Evolutionary conservation across 768 basidiomycete species (phyloP), one percentile per base, ranked within the genome.

Genomic region (Phanerochaete carnosa): DNA sequence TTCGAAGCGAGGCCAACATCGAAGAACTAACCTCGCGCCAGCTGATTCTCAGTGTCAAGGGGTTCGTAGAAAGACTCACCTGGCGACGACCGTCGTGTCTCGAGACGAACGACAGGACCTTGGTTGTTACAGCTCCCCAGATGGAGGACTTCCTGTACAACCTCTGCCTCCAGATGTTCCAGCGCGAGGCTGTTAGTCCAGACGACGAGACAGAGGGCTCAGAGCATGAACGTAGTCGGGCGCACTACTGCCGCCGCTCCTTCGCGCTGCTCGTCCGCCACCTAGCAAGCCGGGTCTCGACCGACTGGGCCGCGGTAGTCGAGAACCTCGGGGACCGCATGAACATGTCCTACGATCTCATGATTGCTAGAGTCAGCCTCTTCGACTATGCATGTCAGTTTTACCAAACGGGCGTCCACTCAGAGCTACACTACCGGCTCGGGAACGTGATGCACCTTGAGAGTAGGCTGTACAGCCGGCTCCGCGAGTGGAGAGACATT

Each of bases 351-450:
- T 35, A 35, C 33, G 26, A 32, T 15, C 61, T 73, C 49, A 61
- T 69, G 16, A 65, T 74, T 50, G 73, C 62, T 35, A 69, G 61
- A n/a, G 68, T 71, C 47, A 70, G 75, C 59, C 74, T 75, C 60
- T 81, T 84, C 58, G 83, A 86, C 47, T 67, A 85, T 55, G 78
- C 73, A 51, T 66, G 73, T n/a, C 75, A 80, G 19, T 68, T 83
- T 3, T 73, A 82, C 61, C 70, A 76, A 9, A 68, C 76, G 26
- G 76, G 74, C 13, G 64, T 84, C 0, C 65, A 75, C 59, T 75
- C 75, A 3, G 70, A 71, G 45, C 45, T 11, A 52, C 56, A 0
- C 60, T 65, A 26, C 68, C 70, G 45, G 49, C 56, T 23, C 25
- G 45, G 13, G 22, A 43, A 19, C 25, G 33, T 26, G 13, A 52